Base-by-base conservation (phyloP, 2,329 filamentous ascomycete genomes). In the Arthrobotrys conoides region DNA sequence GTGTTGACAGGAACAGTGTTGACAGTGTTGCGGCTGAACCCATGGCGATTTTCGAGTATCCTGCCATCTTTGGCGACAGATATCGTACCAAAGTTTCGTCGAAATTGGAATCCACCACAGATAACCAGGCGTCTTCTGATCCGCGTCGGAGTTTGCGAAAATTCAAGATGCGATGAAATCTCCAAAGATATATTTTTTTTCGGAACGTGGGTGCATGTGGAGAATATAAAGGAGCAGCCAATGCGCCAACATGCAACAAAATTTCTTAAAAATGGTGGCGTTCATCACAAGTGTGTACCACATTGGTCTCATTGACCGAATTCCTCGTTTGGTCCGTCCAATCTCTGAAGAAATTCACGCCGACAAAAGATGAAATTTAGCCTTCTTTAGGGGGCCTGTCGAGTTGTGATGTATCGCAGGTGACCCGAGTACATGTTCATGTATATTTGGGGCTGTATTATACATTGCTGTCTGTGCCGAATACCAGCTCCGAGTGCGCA, bases 291-390 rank as follows among this genome's bases (percentile, higher is more conserved):
- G 65, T 41, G 36, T 69, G 36, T 69, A 55, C 44, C 16, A 57
- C 55, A 70, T 51, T 66, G 48, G 33, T 48, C 69, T 36, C 9
- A 10, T 51, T 51, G 18, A 24, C 16, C 27, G 8, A 16, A 51
- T 24, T 59, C 48, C 44, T 73, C 38, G 49, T 18, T 71, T 71
- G 57, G 46, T 55, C 33, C 59, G 41, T 59, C 63, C 71, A 66
- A 76, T 65, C 49, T 66, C 59, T 65, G 38, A 46, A 46, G 30
- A 66, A 64, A 64, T 36, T 48, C 38, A 22, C 55, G 20, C 53
- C 20, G 44, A 59, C 66, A 76, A 66, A n/a, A 76, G 65, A 70
- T 57, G 72, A 76, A 76, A 70, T 73, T 73, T 36, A 72, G 70
- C 61, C 49, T 38, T 57, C 51, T 30, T 30, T 30, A n/a, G n/a